Evolutionary conservation across 1,284 basidiomycete species (phyloP).

Genomic region (Cutaneotrichosporon sp.): DNA sequence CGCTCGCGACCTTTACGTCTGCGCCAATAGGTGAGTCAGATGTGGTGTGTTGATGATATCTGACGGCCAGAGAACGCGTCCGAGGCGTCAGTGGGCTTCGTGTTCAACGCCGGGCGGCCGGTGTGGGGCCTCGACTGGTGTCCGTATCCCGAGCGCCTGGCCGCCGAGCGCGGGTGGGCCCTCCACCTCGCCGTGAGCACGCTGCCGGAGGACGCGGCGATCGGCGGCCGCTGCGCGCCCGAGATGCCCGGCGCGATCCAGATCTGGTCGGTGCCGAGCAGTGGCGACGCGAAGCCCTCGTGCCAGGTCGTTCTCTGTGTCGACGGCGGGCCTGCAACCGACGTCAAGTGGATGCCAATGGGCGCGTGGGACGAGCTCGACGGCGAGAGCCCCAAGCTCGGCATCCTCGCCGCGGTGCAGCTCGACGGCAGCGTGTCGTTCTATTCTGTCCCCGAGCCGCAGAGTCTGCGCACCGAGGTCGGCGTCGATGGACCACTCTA

Average conservation of each 20-base stretch:
- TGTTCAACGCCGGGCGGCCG: slow-evolving; percentile 75
- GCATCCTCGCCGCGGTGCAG: slow-evolving; percentile 76
- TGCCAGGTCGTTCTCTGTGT: slow-evolving; percentile 62
- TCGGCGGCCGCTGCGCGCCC: slow-evolving; percentile 30
- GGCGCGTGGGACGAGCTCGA: slow-evolving; percentile 67
- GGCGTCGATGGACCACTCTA: slow-evolving; percentile 29
- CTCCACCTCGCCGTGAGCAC: slow-evolving; percentile 84
- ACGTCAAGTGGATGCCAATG: slow-evolving; percentile 85
- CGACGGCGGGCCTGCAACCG: slow-evolving; percentile 70
- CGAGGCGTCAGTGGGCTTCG: slow-evolving; percentile 24
- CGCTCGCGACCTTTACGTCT: slow-evolving; percentile 26
- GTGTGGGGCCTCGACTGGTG: slow-evolving; percentile 91
- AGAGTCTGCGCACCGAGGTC: slow-evolving; percentile 27
- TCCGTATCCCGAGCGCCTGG: slow-evolving; percentile 63
- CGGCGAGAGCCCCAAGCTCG: slow-evolving; percentile 65
- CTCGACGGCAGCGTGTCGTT: slow-evolving; percentile 77
- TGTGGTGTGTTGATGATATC: neutral
- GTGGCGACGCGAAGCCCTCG: neutral
- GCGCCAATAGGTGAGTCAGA: slow-evolving; percentile 7
- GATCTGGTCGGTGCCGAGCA: slow-evolving; percentile 48
- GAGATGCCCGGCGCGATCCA: slow-evolving; percentile 44
- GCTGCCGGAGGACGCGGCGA: slow-evolving; percentile 55
- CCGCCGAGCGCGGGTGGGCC: slow-evolving; percentile 59
- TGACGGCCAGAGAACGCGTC: slow-evolving; percentile 7
- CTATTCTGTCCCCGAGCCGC: slow-evolving; percentile 73